Evolutionary conservation across 768 basidiomycete genomes (phyloP), one percentile per base, ranked within the genome.

Genomic region (Agaricus subrufescens): DNA sequence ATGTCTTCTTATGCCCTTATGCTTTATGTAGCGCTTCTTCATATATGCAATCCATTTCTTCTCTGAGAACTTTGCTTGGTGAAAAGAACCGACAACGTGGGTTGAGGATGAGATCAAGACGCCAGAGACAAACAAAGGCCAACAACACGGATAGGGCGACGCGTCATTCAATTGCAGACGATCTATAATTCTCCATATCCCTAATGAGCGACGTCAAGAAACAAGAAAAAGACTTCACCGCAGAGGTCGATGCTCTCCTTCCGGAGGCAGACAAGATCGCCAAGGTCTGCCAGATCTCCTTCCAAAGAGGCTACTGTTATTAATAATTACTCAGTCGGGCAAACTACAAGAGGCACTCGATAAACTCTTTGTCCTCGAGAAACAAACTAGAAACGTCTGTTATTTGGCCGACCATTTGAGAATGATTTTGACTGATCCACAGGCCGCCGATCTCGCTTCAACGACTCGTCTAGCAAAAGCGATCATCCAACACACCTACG

Each of bases 401-500:
- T 3, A 27, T 37, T 67, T 29, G 9, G 15, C 10, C 8, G 19
- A 12, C 7, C 26, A 4, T 37, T 3, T 38, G 26, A n/a, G 47
- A 39, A 12, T 2, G 1, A 15, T 46, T 25, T 30, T 25, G 45
- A 44, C 49, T 52, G 19, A 44, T 30, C 1, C 9, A 19, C 11
- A 96, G 96, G 94, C 95, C 14, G 87, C 95, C 54, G 97, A 99
- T 79, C 79, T 93, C 34, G 69, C 81, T 38, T 98, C 96, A n/a
- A 99, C 97, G 2, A 87, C 89, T 34, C 84, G 87, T 46, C 83
- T 98, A 19, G 87, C 87, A 52, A 87, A 87, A 66, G 77, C 87
- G 34, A 79, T 90, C 58, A 71, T 85, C 29, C 79, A 87, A 58
- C 79, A 93, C 59, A 82, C 82, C 59, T 92, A 91, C 68, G 74